Base-by-base conservation (phyloP, 768 basidiomycete genomes). In the Multifurca ochricompacta region DNA sequence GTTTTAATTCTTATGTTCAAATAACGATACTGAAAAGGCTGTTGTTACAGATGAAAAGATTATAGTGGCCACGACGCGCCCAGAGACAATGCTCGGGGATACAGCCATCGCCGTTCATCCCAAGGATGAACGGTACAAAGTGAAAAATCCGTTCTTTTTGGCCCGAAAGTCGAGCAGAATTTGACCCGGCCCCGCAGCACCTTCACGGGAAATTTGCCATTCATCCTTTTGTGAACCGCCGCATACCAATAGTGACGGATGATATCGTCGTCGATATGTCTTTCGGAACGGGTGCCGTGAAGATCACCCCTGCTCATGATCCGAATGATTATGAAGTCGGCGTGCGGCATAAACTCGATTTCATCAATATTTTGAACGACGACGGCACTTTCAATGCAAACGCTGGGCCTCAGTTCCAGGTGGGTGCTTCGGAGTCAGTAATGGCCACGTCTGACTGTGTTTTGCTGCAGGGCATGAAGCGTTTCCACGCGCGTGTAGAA, bases 261-360 rank as follows among this genome's bases (percentile, higher is more conserved):
- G 73, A 77, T 19, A 86, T 92, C 67, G 75, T 74, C 25, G 85
- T 96, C 54, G 95, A 98, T 66, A 96, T 91, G 84, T 77, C 79
- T 9, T 98, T 98, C 62, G 96, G 96, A 34, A 99, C 96, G 28
- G 96, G 96, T 67, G 96, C 95, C 1, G 95, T 98, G 48, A 98
- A 99, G 74, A 97, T 98, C 64, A 98, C 96, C 0, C 96, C 96
- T 14, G 96, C 95, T 0, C 96, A 98, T 66, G 96, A 98, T 67
- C 88, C 84, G 14, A 94, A 94, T 66, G 95, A 98, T 77, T 98
- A 95, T 69, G 91, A 92, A 60, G 92, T 93, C 60, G 96, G 92
- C 9, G 65, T 82, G 63, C 74, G 95, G 37, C 91, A 98, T 66
- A 81, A 84, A 11, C 76, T 99, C 19, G 83, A 88, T 42, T 95